Conservation (phyloP, 2,329 filamentous ascomycete genomes). For the Fusarium begoniae region DNA sequence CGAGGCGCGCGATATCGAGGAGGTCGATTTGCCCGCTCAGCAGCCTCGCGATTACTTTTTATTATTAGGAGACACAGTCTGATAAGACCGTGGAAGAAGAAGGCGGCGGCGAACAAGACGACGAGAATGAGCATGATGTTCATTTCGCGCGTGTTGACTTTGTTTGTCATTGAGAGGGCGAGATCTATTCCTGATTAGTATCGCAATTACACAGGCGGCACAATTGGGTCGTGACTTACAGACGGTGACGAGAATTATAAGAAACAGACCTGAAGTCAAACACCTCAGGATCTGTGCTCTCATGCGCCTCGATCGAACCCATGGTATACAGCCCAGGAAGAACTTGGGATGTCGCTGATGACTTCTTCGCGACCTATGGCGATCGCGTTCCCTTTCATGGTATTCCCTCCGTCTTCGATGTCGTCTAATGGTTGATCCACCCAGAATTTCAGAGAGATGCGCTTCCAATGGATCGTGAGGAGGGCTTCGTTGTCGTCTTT, state of each 20-base stretch:
- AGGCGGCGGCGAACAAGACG: conserved; percentile 76
- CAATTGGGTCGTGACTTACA: conserved; percentile 62
- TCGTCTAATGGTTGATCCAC: background rate
- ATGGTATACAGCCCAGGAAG: conserved; percentile 65
- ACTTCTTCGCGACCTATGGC: conserved; percentile 20
- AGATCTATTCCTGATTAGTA: conserved; percentile 65
- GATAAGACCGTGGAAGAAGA: conserved; percentile 83
- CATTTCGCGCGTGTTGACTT: conserved; percentile 73
- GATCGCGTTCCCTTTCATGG: conserved; percentile 4
- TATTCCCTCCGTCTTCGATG: conserved; percentile 5
- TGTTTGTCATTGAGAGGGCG: conserved; percentile 72
- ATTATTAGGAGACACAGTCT: conserved; percentile 75
- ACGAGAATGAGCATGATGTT: conserved; percentile 83
- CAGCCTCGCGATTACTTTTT: conserved; percentile 52
- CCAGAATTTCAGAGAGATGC: conserved; percentile 28
- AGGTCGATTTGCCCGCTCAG: conserved; percentile 37
- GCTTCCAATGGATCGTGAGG: conserved; percentile 21
- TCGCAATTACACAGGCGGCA: background rate
- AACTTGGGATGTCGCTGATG: conserved; percentile 46
- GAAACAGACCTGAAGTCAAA: conserved; percentile 71
- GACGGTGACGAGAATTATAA: conserved; percentile 66
- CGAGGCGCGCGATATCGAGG: conserved; percentile 66
- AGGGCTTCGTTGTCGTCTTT: conserved; percentile 2
- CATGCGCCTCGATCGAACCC: conserved; percentile 62
- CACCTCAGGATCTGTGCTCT: conserved; percentile 67